phyloP scores from a whole-genome alignment of 805 yeast genomes.

The Kurtzmaniella cleridarum region DNA sequence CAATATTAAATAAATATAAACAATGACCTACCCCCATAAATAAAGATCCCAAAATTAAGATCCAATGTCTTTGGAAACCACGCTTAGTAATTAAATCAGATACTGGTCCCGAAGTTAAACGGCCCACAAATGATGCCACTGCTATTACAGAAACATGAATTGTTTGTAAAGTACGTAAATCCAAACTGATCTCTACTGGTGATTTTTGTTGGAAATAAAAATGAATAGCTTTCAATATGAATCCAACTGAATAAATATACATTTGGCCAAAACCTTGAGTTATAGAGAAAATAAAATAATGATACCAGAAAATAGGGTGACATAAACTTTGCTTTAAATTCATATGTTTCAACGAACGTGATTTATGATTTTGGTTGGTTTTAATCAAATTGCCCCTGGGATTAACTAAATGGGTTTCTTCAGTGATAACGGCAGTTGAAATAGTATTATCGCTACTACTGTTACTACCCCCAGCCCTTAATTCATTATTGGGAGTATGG shows the following conservation, averaged over 20 bases:
- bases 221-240: conserved; percentile 23
- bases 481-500: not conserved
- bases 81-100: conserved; percentile 22
- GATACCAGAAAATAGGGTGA: conserved; percentile 28
- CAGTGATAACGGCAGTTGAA: not conserved
- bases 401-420: not conserved
- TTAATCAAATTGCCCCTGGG: conserved; percentile 1
- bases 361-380: too few species aligned
- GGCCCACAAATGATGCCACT: conserved; percentile 24
- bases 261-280: conserved; percentile 35
- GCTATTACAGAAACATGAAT: conserved; percentile 30
- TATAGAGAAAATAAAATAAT: conserved; percentile 23
- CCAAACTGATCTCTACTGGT: conserved; percentile 1
- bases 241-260: conserved; percentile 32
- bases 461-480: not conserved
- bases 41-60: conserved; percentile 20
- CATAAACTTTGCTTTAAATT: conserved; percentile 16
- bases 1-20: conserved; percentile 13
- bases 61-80: conserved; percentile 28
- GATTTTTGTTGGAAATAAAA: conserved; percentile 10
- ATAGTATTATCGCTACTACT: too few species aligned
- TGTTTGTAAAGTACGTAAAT: conserved; percentile 22
- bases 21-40: conserved; percentile 27
- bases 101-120: conserved; percentile 27
- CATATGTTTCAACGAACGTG: conserved; percentile 10